phyloP scores from a whole-genome alignment of 78 protist species.

The Mantamonas sphyraenae region DNA sequence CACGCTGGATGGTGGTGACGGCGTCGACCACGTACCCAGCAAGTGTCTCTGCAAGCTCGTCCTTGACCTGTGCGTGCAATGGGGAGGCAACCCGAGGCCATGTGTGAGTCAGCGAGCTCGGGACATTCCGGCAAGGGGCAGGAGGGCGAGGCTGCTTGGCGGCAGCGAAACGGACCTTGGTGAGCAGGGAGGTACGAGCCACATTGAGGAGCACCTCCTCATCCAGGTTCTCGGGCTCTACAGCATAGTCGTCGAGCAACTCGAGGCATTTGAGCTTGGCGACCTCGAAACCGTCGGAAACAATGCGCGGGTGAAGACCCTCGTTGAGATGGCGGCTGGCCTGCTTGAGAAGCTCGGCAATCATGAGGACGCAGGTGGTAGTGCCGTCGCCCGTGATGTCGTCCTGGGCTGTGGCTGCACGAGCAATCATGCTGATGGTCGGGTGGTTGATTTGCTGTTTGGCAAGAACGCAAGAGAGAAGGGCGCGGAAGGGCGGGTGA shows the following conservation, averaged over 20 bases:
- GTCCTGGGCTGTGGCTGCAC: slow-evolving; percentile 99
- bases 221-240: slow-evolving; percentile 30
- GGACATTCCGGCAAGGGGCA: background rate
- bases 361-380: slow-evolving; percentile 89
- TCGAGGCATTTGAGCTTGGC: slow-evolving; percentile 75
- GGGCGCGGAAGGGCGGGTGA: background rate
- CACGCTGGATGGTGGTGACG: slow-evolving; percentile 59
- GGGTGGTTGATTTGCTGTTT: slow-evolving; percentile 97
- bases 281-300: slow-evolving; percentile 91
- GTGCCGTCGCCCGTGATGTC: slow-evolving; percentile 99
- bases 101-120: slow-evolving; percentile 62
- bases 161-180: slow-evolving; percentile 54
- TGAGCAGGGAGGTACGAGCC: slow-evolving; percentile 85
- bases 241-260: slow-evolving; percentile 46
- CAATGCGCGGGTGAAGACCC: slow-evolving; percentile 96
- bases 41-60: slow-evolving; percentile 69
- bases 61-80: slow-evolving; percentile 21
- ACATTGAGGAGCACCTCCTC: slow-evolving; percentile 78
- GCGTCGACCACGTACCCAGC: slow-evolving; percentile 89
- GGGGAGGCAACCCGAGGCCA: no score
- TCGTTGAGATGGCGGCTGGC: slow-evolving; percentile 83
- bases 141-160: background rate
- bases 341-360: slow-evolving; percentile 93
- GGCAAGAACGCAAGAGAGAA: background rate
- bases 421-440: slow-evolving; percentile 96